Evolutionary conservation across 164 flowering plant species (phyloP).

Genomic region (Vitis riparia): DNA sequence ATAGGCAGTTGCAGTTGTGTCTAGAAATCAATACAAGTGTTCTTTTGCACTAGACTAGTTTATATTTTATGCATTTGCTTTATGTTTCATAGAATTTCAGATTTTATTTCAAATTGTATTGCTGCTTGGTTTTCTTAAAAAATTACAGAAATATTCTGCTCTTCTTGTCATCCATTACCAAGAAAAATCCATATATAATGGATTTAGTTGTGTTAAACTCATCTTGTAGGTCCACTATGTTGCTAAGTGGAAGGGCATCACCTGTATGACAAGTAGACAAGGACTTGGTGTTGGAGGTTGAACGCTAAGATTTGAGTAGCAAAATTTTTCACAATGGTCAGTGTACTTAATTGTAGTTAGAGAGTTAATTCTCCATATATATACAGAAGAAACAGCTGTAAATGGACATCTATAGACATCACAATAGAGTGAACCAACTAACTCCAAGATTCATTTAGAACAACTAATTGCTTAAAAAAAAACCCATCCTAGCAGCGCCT

Average conservation of each 20-base stretch:
- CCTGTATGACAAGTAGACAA: constrained; percentile 98
- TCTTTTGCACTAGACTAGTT: too few species aligned
- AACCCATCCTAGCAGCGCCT: background rate
- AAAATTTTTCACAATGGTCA: too few species aligned
- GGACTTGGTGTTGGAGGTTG: constrained; percentile 96
- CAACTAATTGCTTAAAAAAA: background rate
- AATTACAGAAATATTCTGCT: background rate
- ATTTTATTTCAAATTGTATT: too few species aligned
- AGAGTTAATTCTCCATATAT: background rate
- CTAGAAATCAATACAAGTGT: too few species aligned
- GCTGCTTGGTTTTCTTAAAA: background rate
- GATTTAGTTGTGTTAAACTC: constrained; percentile 3
- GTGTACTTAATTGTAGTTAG: background rate
- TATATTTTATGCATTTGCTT: background rate
- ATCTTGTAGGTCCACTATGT: constrained; percentile 86
- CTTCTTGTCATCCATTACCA: background rate
- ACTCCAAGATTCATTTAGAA: background rate
- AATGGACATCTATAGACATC: too few species aligned
- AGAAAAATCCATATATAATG: background rate
- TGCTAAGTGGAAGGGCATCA: constrained; percentile 90
- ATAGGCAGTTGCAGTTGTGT: too few species aligned
- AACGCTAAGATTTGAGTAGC: constrained; percentile 51
- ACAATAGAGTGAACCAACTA: too few species aligned
- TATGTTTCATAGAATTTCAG: background rate
- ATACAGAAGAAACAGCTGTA: too few species aligned